phyloP scores from a whole-genome alignment of 805 yeast genomes.

The Hanseniaspora singularis region DNA sequence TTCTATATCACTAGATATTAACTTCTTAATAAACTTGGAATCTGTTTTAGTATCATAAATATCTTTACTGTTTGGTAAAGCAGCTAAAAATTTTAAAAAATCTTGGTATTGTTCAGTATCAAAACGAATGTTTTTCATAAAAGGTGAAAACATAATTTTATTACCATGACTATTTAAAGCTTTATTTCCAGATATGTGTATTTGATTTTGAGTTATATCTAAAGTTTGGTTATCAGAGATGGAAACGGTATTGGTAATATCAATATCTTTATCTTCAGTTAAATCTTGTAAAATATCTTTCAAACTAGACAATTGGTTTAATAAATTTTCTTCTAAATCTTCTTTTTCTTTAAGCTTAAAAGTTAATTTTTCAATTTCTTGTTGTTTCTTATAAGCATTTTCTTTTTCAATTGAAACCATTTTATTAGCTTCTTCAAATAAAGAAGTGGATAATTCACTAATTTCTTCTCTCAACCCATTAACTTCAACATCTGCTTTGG shows the following conservation, averaged over 20 bases:
- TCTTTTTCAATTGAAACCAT: constrained; percentile 73
- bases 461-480: constrained; percentile 56
- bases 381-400: constrained; percentile 47
- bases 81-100: constrained; percentile 31
- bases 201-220: too few relatives aligned
- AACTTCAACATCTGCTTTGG: constrained; percentile 47
- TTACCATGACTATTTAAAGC: background rate
- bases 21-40: constrained; percentile 49
- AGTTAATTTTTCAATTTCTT: constrained; percentile 44
- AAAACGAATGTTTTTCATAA: constrained; percentile 32
- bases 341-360: constrained; percentile 58
- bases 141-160: constrained; percentile 32
- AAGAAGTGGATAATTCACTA: constrained; percentile 63
- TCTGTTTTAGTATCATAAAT: constrained; percentile 32
- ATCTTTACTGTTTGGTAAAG: constrained; percentile 27
- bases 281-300: constrained; percentile 41
- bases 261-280: background rate
- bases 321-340: constrained; percentile 48
- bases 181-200: too few relatives aligned
- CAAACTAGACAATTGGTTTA: constrained; percentile 54
- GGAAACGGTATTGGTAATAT: background rate
- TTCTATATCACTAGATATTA: constrained; percentile 69
- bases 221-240: background rate
- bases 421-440: constrained; percentile 72
- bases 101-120: constrained; percentile 32